Percentiles rank a stretch among this genome's conserved stretches.
Conservation (phyloP, 192 early-diverging fungal species). For the Rhizophagus clarus region DNA sequence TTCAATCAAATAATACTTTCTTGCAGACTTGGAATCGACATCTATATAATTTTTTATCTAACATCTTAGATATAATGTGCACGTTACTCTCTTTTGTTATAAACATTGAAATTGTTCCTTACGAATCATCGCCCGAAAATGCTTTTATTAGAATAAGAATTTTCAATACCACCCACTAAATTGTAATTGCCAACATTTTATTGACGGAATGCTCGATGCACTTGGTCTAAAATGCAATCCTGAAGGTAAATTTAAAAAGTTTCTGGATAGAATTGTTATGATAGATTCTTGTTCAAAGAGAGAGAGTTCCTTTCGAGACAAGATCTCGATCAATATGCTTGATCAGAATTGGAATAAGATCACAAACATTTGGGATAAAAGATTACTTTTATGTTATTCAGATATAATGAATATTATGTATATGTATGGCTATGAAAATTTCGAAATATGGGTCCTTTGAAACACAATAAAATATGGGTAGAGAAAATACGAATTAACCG, state of each 20-base stretch:
- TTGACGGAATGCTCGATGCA: not conserved
- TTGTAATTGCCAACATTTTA: not conserved
- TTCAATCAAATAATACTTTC: too few relatives aligned
- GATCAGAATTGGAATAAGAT: not conserved
- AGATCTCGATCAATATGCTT: not conserved
- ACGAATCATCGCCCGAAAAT: not conserved
- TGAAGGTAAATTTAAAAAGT: not conserved
- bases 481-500: too few relatives aligned
- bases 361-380: conserved; percentile 5
- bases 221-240: conserved; percentile 1
- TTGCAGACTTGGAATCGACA: too few relatives aligned
- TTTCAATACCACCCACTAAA: not conserved
- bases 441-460: not conserved
- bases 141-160: not conserved
- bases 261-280: not conserved
- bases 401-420: conserved; percentile 1
- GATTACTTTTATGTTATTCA: conserved; percentile 5
- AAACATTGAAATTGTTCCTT: not conserved
- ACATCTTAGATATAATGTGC: not conserved
- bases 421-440: not conserved
- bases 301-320: not conserved
- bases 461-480: too few relatives aligned
- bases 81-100: not conserved
- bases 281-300: not conserved
- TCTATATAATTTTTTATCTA: too few relatives aligned